These are phyloP conservation scores for Saturnispora diversa DNA, from an alignment of 805 yeast genomes.

Conservation along the genomic window DNA sequence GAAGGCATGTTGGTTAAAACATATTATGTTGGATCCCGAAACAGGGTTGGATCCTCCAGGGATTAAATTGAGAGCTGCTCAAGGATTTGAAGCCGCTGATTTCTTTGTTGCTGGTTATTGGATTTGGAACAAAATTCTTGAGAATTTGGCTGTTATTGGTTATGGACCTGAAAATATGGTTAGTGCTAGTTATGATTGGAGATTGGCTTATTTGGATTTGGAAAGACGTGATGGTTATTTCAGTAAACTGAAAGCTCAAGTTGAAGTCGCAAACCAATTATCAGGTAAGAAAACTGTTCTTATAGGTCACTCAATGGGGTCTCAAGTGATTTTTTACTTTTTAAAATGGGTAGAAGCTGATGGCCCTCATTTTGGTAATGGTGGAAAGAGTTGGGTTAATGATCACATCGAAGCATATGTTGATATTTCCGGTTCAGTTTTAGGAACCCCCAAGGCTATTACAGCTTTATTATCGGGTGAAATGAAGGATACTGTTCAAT, in stretches of 20 bases:
- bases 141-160: slow-evolving; percentile 88
- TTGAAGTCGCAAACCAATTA: slow-evolving; percentile 49
- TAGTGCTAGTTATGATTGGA: slow-evolving; percentile 95
- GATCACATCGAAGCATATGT: slow-evolving; percentile 72
- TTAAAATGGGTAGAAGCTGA: slow-evolving; percentile 94
- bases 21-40: slow-evolving; percentile 77
- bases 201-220: slow-evolving; percentile 80
- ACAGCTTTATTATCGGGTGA: slow-evolving; percentile 94
- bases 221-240: slow-evolving; percentile 86
- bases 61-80: slow-evolving; percentile 77
- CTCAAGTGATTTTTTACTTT: slow-evolving; percentile 81
- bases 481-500: slow-evolving; percentile 94
- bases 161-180: slow-evolving; percentile 87
- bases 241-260: slow-evolving; percentile 59
- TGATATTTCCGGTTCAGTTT: slow-evolving; percentile 80
- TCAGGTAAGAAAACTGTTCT: slow-evolving; percentile 65
- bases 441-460: slow-evolving; percentile 92
- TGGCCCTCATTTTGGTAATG: slow-evolving; percentile 77
- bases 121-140: slow-evolving; percentile 97
- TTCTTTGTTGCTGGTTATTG: slow-evolving; percentile 96
- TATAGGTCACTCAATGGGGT: slow-evolving; percentile 94
- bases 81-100: slow-evolving; percentile 95
- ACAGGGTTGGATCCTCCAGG: slow-evolving; percentile 92
- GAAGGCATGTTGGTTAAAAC: slow-evolving; percentile 89
- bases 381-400: slow-evolving; percentile 86